Evolutionary conservation across 352 stramenopile species (phyloP), one percentile per base, ranked within the genome.

Genomic region (Pythium coloratum): DNA sequence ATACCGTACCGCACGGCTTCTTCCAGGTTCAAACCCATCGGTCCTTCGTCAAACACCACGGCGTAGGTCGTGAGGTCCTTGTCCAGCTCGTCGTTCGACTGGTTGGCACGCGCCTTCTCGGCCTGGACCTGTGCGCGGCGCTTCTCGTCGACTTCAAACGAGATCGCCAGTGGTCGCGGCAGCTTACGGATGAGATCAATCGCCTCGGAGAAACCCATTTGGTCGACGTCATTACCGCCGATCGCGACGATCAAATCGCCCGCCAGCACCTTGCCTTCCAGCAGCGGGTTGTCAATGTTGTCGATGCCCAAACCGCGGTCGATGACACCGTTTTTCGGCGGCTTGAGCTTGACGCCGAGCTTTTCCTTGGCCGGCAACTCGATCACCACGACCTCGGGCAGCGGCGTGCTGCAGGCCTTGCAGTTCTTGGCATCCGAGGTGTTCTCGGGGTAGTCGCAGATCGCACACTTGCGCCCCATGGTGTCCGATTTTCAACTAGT

Each of bases 181-280:
- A 95, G 75, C 59, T 94, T 94, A 6, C 85, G 87, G 59, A 95
- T 95, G 53, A 95, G 55, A 59, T 95, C 87, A 50, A 95, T 92
- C 20, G 87, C 87, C 28, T 91, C 78, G 28, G 80, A 90, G 57
- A 94, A 95, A 26, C 87, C 85, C 78, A 94, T 91, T 55, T 76
- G 76, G 64, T 95, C 79, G 57, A 94, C 84, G 32, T 80, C 77
- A 50, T 86, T 72, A 14, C 87, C 87, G 54, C 87, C 87, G 69
- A 95, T 95, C 26, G 87, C 87, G 40, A 95, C 87, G 42, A 95
- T 95, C 30, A 92, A 62, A 71, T 95, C 87, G 44, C 87, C 85
- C 0, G 85, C 81, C 59, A 89, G 76, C 28, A 95, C 85, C 65
- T 94, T 95, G 70, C 86, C 84, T 54, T 92, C 84, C 56, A 95